A percentile compares a stretch with the other conserved stretches of the same genome.
phyloP scores from a whole-genome alignment of 2,329 filamentous ascomycete genomes.

The Cytospora mali region DNA sequence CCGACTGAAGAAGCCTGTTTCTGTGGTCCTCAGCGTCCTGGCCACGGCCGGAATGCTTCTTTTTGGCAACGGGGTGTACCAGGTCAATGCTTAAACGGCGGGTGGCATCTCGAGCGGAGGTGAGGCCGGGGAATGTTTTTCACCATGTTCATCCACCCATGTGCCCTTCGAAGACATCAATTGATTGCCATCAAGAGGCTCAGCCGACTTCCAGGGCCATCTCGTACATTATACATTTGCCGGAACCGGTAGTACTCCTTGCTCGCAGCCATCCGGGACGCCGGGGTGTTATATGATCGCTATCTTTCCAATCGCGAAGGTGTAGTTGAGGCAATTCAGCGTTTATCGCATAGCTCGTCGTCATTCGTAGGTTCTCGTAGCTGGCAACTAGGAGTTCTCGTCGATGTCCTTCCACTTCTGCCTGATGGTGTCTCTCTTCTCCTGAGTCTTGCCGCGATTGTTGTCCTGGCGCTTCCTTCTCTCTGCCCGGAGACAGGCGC shows the following conservation, averaged over 20 bases:
- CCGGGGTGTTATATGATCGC: neutral
- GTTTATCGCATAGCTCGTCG: neutral
- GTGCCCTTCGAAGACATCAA: neutral
- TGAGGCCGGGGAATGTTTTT: neutral
- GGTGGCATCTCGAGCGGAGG: neutral
- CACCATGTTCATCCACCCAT: neutral
- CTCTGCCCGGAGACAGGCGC: conserved; percentile 80
- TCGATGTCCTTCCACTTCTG: conserved; percentile 79
- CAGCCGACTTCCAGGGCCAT: neutral
- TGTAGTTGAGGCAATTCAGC: neutral
- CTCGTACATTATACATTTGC: neutral
- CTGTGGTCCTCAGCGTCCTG: conserved; percentile 75
- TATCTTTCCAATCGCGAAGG: neutral
- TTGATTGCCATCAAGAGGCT: neutral
- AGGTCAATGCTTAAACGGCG: conserved; percentile 5
- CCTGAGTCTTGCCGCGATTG: conserved; percentile 72
- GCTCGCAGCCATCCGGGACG: neutral
- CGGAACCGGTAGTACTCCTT: neutral
- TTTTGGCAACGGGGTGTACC: conserved; percentile 67
- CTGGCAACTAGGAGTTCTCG: conserved; percentile 61
- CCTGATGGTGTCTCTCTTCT: conserved; percentile 74
- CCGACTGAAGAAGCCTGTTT: conserved; percentile 80
- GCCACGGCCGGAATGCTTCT: conserved; percentile 77
- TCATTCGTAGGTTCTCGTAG: neutral
- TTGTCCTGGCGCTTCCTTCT: conserved; percentile 74